phyloP scores from a whole-genome alignment of 345 rosid species.

The Citrus hindsii region DNA sequence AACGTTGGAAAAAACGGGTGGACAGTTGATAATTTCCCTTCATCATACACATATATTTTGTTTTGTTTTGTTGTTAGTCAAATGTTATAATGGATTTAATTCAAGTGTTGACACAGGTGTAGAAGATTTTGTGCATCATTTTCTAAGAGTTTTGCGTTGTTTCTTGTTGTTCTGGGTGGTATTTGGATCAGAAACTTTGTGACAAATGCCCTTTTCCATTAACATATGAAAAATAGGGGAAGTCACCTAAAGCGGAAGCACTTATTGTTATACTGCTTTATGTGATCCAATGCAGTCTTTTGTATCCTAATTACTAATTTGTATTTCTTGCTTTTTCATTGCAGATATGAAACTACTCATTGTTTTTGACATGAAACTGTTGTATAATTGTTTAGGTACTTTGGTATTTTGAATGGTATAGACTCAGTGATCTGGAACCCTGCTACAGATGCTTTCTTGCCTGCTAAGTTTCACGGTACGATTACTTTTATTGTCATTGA shows the following conservation, averaged over 20 bases:
- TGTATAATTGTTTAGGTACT: slow-evolving; percentile 35
- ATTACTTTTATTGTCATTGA: neutral
- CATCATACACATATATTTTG: neutral
- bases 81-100: neutral
- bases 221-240: neutral
- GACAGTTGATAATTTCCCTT: too few species aligned
- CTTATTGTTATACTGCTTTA: neutral
- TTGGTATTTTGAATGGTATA: slow-evolving; percentile 52
- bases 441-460: slow-evolving; percentile 44
- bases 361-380: neutral
- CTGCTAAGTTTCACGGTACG: slow-evolving; percentile 47
- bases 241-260: neutral
- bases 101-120: neutral
- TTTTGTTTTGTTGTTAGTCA: neutral
- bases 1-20: too few species aligned
- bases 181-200: slow-evolving; percentile 8
- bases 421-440: slow-evolving; percentile 55
- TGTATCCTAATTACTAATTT: neutral
- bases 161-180: neutral
- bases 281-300: neutral
- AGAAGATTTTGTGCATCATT: neutral
- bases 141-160: neutral
- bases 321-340: neutral
- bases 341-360: neutral
- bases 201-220: neutral